Percentiles rank a stretch among this genome's conserved stretches.
Evolutionary conservation across 176 grass and related monocot species (phyloP).

Genomic region (Calamus simplicifolius): DNA sequence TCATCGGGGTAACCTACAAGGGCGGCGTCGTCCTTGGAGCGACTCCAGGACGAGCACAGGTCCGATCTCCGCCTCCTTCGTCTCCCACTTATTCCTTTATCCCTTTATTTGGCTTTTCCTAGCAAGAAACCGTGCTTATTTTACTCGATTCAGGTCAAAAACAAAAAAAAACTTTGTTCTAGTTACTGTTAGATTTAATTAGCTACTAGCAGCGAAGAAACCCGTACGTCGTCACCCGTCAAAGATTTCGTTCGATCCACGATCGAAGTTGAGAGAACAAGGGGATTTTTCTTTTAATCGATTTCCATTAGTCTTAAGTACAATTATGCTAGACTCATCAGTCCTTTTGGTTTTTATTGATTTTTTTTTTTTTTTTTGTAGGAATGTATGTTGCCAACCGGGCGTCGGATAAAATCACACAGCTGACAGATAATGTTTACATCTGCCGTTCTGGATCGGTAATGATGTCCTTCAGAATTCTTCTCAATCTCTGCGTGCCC

Average conservation of each 20-base stretch:
- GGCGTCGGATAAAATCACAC: constrained; percentile 82
- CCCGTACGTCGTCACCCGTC: too few species aligned
- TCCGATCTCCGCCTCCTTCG: constrained; percentile 3
- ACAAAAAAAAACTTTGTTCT: not conserved
- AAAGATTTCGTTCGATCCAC: too few species aligned
- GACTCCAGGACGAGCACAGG: constrained; percentile 95
- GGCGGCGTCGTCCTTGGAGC: constrained; percentile 72
- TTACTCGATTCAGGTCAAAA: not conserved
- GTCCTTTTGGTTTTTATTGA: not conserved
- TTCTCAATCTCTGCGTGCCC: not conserved
- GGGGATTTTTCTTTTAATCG: not conserved
- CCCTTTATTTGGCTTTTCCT: not conserved
- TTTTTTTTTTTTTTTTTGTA: constrained; percentile 19
- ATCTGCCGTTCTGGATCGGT: constrained; percentile 91
- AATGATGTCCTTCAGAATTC: constrained; percentile 13
- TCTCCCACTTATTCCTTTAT: not conserved
- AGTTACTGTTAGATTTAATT: too few species aligned
- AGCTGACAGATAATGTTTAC: constrained; percentile 85
- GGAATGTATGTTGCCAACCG: constrained; percentile 90
- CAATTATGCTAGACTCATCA: not conserved
- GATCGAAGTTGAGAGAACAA: too few species aligned
- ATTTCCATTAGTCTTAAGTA: not conserved
- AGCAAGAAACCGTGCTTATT: not conserved
- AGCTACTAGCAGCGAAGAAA: too few species aligned
- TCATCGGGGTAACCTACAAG: constrained; percentile 77